Evolutionary conservation across 768 basidiomycete species (phyloP), one percentile per base, ranked within the genome.

Genomic region (Podaxis mareebaensis): DNA sequence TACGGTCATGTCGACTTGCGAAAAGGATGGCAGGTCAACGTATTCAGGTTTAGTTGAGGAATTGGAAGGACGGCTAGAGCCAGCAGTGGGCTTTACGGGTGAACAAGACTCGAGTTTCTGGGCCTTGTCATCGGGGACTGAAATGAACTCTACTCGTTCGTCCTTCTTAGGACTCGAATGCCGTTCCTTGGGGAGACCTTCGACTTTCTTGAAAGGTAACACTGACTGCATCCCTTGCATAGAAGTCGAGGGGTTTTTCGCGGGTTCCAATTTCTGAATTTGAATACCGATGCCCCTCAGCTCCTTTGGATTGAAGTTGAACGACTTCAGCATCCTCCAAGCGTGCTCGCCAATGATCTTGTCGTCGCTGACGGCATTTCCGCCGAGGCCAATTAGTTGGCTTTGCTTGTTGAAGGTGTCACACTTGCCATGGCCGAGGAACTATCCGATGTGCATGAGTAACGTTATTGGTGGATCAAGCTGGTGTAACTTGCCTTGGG

Each of bases 231-330:
- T 89, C 3, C 75, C 67, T 15, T 80, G 78, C 10, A 72, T 69
- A 13, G 66, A 69, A 24, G 71, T 70, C 3, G 69, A 60, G 2
- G 71, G 76, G 1, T 15, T 39, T 26, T 76, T 74, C 15, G 72
- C 68, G 6, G 81, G 77, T 74, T 97, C 94, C 4, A 99, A 81
- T 72, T 95, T 98, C 69, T 91, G 88, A 12, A 98, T 85, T 69
- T 96, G 94, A 7, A 99, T 89, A 0, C 93, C 95, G 61, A 99
- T 85, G 0, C 96, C 96, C 22, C 96, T 83, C n/a, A 99, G 77
- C 65, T 98, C 96, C 63, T 79, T 85, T 0, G 95, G 87, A 65
- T 94, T 91, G 55, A 97, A 90, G 40, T 83, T 79, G 73, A 95
- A 88, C 0, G 84, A 82, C 67, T 84, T 80, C 33, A 96, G 79